Evolutionary conservation across 495 filamentous ascomycete genomes (phyloP).

Genomic region (Xylaria flabelliformis): DNA sequence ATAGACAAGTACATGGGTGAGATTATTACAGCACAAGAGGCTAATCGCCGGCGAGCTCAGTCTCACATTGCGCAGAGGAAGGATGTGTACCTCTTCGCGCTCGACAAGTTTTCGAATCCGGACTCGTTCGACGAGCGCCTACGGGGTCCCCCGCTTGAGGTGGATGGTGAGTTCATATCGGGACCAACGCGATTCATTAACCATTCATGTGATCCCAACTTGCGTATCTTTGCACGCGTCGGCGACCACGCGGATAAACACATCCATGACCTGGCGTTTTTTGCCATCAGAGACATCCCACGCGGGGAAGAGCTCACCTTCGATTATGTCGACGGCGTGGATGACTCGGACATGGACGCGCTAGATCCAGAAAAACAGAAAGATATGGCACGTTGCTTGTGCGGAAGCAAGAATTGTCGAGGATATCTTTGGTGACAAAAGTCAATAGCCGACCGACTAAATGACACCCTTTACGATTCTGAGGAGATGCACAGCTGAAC

Average conservation of each 20-base stretch:
- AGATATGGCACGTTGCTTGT: conserved; percentile 67
- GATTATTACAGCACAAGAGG: conserved; percentile 75
- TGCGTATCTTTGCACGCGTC: conserved; percentile 82
- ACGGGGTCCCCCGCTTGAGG: conserved; percentile 51
- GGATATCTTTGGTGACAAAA: conserved; percentile 67
- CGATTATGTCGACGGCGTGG: conserved; percentile 73
- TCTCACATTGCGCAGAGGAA: conserved; percentile 55
- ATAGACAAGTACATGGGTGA: conserved; percentile 91
- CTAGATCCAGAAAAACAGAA: conserved; percentile 54
- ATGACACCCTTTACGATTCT: background rate
- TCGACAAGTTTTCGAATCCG: conserved; percentile 76
- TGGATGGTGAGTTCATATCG: conserved; percentile 62
- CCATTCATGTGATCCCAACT: conserved; percentile 75
- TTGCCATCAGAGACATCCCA: conserved; percentile 73
- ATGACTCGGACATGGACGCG: conserved; percentile 55
- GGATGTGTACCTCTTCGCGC: conserved; percentile 78
- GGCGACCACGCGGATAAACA: conserved; percentile 75
- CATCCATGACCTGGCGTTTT: conserved; percentile 88
- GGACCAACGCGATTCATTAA: conserved; percentile 75
- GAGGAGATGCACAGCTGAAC: too few relatives aligned
- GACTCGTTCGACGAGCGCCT: conserved; percentile 52
- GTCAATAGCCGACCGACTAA: background rate
- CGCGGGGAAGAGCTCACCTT: conserved; percentile 81
- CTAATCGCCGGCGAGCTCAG: conserved; percentile 66
- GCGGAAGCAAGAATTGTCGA: conserved; percentile 69